phyloP scores from a whole-genome alignment of 768 basidiomycete species.

The Tulasnella sp. region DNA sequence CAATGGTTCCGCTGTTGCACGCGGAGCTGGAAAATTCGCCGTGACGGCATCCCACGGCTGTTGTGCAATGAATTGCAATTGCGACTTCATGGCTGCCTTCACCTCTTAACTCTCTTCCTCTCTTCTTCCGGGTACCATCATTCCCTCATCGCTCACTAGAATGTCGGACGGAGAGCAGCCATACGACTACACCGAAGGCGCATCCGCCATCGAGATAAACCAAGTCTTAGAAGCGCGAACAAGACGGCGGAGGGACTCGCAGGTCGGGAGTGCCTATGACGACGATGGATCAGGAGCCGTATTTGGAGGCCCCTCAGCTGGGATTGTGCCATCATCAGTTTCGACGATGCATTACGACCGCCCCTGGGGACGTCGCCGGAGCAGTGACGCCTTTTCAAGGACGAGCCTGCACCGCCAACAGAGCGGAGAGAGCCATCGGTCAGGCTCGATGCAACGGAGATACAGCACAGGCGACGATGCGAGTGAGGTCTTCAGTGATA shows the following conservation, averaged over 20 bases:
- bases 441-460: not conserved
- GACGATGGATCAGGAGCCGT: conserved; percentile 46
- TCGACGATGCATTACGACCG: conserved; percentile 62
- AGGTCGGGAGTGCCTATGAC: conserved; percentile 49
- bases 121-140: not conserved
- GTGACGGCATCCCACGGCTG: not conserved
- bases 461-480: not conserved
- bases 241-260: conserved; percentile 60
- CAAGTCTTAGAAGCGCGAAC: conserved; percentile 43
- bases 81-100: not conserved
- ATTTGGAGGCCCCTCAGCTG: conserved; percentile 56
- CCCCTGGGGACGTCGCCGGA: conserved; percentile 41
- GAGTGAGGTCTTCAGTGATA: conserved; percentile 5
- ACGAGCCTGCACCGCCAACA: conserved; percentile 27
- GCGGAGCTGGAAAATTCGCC: not conserved
- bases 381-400: conserved; percentile 30
- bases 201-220: conserved; percentile 65
- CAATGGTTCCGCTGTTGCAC: not conserved
- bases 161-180: conserved; percentile 11
- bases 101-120: not conserved
- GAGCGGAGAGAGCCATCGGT: conserved; percentile 26
- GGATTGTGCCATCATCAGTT: conserved; percentile 65
- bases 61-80: not conserved
- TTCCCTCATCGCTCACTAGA: not conserved
- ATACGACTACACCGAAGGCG: conserved; percentile 79